phyloP scores from a whole-genome alignment of 2,329 filamentous ascomycete species.

The Aspergillus ustus region DNA sequence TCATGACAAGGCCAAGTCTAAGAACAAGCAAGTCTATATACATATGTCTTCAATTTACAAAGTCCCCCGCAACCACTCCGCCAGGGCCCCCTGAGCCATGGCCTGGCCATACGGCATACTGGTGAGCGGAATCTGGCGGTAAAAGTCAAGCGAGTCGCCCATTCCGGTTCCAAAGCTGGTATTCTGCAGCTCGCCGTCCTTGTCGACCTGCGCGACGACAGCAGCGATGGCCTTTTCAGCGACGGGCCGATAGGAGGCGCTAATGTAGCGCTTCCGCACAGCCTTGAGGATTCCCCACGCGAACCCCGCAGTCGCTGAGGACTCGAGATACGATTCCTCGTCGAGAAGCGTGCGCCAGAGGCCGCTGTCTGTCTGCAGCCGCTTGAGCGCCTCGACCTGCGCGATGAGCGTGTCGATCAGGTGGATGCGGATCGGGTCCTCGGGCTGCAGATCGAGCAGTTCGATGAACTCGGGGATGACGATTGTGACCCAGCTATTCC shows the following conservation, averaged over 20 bases:
- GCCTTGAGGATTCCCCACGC: conserved; percentile 80
- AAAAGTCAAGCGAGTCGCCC: conserved; percentile 74
- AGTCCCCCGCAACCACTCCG: conserved; percentile 66
- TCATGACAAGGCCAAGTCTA: not conserved
- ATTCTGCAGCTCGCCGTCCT: conserved; percentile 71
- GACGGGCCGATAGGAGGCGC: conserved; percentile 62
- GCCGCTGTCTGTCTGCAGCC: conserved; percentile 65
- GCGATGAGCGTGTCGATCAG: conserved; percentile 62
- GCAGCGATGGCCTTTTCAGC: conserved; percentile 70
- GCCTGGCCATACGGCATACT: conserved; percentile 85
- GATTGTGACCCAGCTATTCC: conserved; percentile 73
- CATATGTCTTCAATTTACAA: conserved; percentile 1
- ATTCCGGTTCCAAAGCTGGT: conserved; percentile 81
- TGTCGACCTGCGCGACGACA: conserved; percentile 68
- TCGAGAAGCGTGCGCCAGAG: conserved; percentile 78
- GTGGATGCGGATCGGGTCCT: conserved; percentile 64
- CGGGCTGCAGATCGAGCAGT: conserved; percentile 63
- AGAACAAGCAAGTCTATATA: not conserved
- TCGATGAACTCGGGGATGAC: conserved; percentile 83
- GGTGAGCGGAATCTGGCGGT: conserved; percentile 75
- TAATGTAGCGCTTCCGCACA: conserved; percentile 70
- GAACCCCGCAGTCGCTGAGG: conserved; percentile 79
- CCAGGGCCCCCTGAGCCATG: conserved; percentile 82
- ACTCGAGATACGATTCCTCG: conserved; percentile 73
- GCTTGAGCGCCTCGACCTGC: conserved; percentile 68